Percentiles rank a stretch among this genome's conserved stretches.
These are phyloP conservation scores for Spathaspora hagerdaliae DNA, from an alignment of 805 yeast genomes.

Conservation along the genomic window DNA sequence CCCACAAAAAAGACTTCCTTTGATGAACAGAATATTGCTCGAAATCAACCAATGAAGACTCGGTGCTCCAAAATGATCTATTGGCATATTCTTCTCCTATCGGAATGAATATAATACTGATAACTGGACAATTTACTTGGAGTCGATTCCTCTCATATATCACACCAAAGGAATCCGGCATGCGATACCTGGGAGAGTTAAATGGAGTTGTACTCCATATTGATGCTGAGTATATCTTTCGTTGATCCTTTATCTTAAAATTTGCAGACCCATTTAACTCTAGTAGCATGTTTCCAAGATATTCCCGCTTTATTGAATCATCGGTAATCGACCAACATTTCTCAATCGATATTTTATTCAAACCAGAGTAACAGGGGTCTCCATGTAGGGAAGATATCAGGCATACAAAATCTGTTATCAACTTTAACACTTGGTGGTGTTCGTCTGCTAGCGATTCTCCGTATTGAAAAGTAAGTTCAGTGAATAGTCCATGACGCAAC, in stretches of 20 bases:
- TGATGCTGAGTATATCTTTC: conserved; percentile 7
- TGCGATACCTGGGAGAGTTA: conserved; percentile 19
- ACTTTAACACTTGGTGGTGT: conserved; percentile 17
- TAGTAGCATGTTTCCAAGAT: conserved; percentile 2
- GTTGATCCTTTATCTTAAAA: not conserved
- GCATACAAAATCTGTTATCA: conserved; percentile 13
- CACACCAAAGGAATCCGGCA: conserved; percentile 6
- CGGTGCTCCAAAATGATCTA: conserved; percentile 23
- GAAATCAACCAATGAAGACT: conserved; percentile 21
- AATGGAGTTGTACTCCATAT: conserved; percentile 15
- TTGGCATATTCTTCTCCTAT: not conserved
- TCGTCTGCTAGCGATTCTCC: conserved; percentile 27
- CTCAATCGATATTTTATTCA: conserved; percentile 13
- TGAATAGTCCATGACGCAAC: conserved; percentile 7
- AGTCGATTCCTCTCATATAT: not conserved
- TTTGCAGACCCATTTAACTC: not conserved
- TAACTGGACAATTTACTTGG: not conserved
- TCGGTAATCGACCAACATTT: conserved; percentile 31
- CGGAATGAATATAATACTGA: not conserved
- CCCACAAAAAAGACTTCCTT: conserved; percentile 2
- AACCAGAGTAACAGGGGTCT: conserved; percentile 5
- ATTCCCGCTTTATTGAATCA: conserved; percentile 19
- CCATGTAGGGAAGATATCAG: not conserved
- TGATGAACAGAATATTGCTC: conserved; percentile 21
- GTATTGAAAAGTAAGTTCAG: conserved; percentile 16